These are phyloP conservation scores for Lentinula sp. DNA, from an alignment of 768 basidiomycete genomes.

Conservation along the genomic window DNA sequence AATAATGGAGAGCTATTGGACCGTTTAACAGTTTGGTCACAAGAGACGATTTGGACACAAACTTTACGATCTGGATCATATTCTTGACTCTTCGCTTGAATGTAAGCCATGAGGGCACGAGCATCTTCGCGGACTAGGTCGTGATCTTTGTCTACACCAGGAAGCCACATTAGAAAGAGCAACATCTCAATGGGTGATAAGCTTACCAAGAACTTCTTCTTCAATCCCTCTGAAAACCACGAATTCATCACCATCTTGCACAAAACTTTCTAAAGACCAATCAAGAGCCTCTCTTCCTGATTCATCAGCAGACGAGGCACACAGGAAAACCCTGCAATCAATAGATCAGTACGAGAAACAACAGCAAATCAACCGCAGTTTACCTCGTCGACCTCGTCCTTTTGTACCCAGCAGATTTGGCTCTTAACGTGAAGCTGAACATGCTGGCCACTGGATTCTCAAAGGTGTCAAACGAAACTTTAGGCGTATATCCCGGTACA, in stretches of 20 bases:
- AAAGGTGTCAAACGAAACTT: conserved; percentile 85
- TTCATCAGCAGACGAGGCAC: conserved; percentile 85
- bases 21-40: background rate
- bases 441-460: conserved; percentile 76
- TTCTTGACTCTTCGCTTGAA: conserved; percentile 79
- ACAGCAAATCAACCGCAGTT: background rate
- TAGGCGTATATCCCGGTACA: conserved; percentile 22
- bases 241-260: conserved; percentile 88
- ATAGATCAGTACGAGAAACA: background rate
- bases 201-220: conserved; percentile 73
- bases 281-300: conserved; percentile 85
- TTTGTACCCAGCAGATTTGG: conserved; percentile 77
- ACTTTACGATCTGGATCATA: conserved; percentile 76
- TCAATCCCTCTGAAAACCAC: conserved; percentile 90
- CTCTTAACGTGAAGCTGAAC: conserved; percentile 85
- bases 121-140: conserved; percentile 81
- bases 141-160: conserved; percentile 61
- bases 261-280: conserved; percentile 83
- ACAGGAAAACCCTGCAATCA: conserved; percentile 65
- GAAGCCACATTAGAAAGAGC: background rate
- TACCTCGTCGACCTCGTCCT: conserved; percentile 60
- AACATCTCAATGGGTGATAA: background rate
- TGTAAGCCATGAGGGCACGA: conserved; percentile 65
- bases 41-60: conserved; percentile 9
- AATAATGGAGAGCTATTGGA: conserved; percentile 70